Evolutionary conservation across 805 yeast species (phyloP).

Genomic region (Grigorovia transvaalensis): DNA sequence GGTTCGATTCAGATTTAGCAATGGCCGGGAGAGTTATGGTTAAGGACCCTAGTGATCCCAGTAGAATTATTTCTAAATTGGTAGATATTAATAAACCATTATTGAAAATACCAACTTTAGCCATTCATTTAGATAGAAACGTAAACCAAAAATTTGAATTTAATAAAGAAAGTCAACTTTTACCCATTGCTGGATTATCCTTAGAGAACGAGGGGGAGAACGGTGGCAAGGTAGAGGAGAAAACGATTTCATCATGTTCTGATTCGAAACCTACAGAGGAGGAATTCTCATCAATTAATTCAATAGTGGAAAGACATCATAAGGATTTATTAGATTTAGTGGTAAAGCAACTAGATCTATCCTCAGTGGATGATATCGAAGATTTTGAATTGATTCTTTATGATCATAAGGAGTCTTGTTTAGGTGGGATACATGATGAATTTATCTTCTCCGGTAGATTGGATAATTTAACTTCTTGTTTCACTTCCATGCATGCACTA

Average conservation of each 20-base stretch:
- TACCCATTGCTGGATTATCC: conserved; percentile 72
- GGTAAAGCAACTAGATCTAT: conserved; percentile 52
- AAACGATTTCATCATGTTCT: conserved; percentile 4
- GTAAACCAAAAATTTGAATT: conserved; percentile 73
- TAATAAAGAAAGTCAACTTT: conserved; percentile 76
- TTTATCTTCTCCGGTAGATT: conserved; percentile 85
- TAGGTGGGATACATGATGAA: conserved; percentile 88
- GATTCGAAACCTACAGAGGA: conserved; percentile 38
- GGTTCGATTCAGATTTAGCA: conserved; percentile 92
- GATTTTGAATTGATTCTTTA: conserved; percentile 83
- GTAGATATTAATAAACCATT: conserved; percentile 77
- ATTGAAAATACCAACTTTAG: conserved; percentile 86
- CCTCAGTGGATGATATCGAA: conserved; percentile 46
- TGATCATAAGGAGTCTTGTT: conserved; percentile 71
- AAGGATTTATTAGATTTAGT: conserved; percentile 55
- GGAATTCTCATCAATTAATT: conserved; percentile 54
- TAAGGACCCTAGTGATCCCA: conserved; percentile 30
- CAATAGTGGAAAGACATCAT: conserved; percentile 67
- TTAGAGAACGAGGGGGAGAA: conserved; percentile 22
- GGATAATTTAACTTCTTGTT: conserved; percentile 85
- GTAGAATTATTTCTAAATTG: conserved; percentile 50
- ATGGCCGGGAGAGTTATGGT: conserved; percentile 88
- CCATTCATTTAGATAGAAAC: conserved; percentile 79
- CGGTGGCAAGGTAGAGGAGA: conserved; percentile 2
- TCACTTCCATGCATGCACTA: conserved; percentile 63